These are phyloP conservation scores for Mycoemilia scoparia DNA, from an alignment of 192 early-diverging fungal genomes.

Conservation along the genomic window DNA sequence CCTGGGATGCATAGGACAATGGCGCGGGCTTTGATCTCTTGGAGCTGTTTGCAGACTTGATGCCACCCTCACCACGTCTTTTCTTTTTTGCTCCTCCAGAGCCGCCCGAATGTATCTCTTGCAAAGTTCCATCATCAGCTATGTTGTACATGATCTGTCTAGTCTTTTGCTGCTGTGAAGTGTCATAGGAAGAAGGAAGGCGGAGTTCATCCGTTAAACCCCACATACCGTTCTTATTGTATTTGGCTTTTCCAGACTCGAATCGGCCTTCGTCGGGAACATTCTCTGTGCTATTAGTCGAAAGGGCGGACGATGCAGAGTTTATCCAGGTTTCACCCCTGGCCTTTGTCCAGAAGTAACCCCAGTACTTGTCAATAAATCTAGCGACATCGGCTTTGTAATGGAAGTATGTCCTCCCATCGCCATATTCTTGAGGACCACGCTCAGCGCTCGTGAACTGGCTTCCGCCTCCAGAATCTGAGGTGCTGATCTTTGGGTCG, in stretches of 20 bases:
- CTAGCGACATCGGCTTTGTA: constrained; percentile 41
- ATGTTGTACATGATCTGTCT: constrained; percentile 27
- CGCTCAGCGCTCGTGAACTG: constrained; percentile 28
- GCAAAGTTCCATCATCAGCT: constrained; percentile 26
- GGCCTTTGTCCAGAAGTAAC: constrained; percentile 43
- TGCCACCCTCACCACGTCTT: constrained; percentile 4
- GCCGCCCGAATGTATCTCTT: constrained; percentile 23
- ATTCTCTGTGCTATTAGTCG: constrained; percentile 33
- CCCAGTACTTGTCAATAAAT: constrained; percentile 51
- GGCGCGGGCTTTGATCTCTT: background rate
- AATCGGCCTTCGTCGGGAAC: constrained; percentile 31
- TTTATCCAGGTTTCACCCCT: constrained; percentile 43
- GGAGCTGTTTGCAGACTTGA: background rate
- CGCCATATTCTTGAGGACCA: constrained; percentile 30
- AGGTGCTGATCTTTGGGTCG: constrained; percentile 15
- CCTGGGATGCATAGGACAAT: background rate
- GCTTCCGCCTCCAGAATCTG: constrained; percentile 5
- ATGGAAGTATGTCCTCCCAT: constrained; percentile 28
- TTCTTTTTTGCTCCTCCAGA: constrained; percentile 16
- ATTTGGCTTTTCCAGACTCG: constrained; percentile 35
- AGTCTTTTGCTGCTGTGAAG: constrained; percentile 30
- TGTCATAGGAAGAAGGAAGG: constrained; percentile 30
- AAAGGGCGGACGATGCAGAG: constrained; percentile 36
- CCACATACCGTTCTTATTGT: constrained; percentile 34
- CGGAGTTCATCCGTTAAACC: constrained; percentile 28